These are phyloP conservation scores for Amanita rimosa DNA, from an alignment of 768 basidiomycete genomes.

Conservation along the genomic window DNA sequence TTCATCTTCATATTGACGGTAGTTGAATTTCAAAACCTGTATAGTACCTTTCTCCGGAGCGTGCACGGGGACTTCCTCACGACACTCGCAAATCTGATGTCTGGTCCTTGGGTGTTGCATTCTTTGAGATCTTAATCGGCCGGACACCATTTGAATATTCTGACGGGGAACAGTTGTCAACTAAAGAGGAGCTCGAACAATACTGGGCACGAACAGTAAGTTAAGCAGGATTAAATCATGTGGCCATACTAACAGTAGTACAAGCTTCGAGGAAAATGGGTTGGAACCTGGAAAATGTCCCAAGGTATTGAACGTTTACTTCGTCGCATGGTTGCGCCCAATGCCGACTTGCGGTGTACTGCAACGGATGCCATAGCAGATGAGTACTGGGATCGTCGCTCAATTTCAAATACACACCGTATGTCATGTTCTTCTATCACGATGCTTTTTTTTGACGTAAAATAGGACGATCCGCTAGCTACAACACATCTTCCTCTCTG, in stretches of 20 bases:
- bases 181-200: slow-evolving; percentile 69
- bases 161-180: slow-evolving; percentile 68
- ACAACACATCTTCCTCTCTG: slow-evolving; percentile 31
- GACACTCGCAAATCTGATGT: slow-evolving; percentile 90
- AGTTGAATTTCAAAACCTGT: slow-evolving; percentile 5
- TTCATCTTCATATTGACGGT: neutral
- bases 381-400: slow-evolving; percentile 44
- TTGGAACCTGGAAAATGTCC: slow-evolving; percentile 70
- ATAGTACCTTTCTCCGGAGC: slow-evolving; percentile 87
- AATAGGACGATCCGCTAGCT: slow-evolving; percentile 38
- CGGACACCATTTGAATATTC: slow-evolving; percentile 86
- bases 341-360: slow-evolving; percentile 71
- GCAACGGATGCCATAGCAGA: slow-evolving; percentile 56
- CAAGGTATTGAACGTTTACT: slow-evolving; percentile 53
- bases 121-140: slow-evolving; percentile 90
- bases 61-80: slow-evolving; percentile 79
- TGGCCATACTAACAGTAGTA: neutral
- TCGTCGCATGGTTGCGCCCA: slow-evolving; percentile 70
- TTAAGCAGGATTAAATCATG: slow-evolving; percentile 1
- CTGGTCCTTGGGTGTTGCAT: slow-evolving; percentile 80
- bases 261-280: slow-evolving; percentile 75
- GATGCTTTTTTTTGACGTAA: neutral
- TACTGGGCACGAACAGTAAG: slow-evolving; percentile 81
- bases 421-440: neutral
- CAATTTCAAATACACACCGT: slow-evolving; percentile 29